Percentiles rank a stretch among this genome's conserved stretches.
phyloP scores from a whole-genome alignment of 2,329 filamentous ascomycete genomes.

The Ophiostoma populinum region DNA sequence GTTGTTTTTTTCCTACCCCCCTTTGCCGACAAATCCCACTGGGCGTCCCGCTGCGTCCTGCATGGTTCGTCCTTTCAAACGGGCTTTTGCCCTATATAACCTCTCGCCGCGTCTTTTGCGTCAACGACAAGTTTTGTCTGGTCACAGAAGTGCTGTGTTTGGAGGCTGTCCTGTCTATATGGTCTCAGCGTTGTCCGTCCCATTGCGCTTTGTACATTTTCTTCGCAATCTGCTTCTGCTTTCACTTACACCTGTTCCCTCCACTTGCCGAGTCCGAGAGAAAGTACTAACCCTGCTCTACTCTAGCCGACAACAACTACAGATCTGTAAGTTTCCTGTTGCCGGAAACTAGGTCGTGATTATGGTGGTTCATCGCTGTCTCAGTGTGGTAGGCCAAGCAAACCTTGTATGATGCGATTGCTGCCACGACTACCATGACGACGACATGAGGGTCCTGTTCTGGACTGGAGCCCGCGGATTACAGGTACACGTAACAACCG shows the following conservation, averaged over 20 bases:
- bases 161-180: background rate
- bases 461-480: too few relatives aligned
- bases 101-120: background rate
- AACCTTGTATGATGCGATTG: too few relatives aligned
- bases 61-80: background rate
- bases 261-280: too few relatives aligned
- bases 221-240: background rate
- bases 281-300: background rate
- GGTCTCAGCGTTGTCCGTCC: background rate
- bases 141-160: too few relatives aligned
- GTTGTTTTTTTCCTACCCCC: too few relatives aligned
- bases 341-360: too few relatives aligned
- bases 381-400: too few relatives aligned
- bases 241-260: background rate
- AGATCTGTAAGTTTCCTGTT: background rate
- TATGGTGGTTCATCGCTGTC: too few relatives aligned
- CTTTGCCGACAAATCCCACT: background rate
- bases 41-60: background rate
- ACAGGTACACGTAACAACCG: too few relatives aligned
- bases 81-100: background rate
- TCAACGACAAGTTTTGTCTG: background rate
- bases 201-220: background rate
- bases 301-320: conserved; percentile 3
- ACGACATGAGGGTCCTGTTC: too few relatives aligned
- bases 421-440: too few relatives aligned